Evolutionary conservation across 768 basidiomycete species (phyloP).

Genomic region (Lactarius sanguifluus): DNA sequence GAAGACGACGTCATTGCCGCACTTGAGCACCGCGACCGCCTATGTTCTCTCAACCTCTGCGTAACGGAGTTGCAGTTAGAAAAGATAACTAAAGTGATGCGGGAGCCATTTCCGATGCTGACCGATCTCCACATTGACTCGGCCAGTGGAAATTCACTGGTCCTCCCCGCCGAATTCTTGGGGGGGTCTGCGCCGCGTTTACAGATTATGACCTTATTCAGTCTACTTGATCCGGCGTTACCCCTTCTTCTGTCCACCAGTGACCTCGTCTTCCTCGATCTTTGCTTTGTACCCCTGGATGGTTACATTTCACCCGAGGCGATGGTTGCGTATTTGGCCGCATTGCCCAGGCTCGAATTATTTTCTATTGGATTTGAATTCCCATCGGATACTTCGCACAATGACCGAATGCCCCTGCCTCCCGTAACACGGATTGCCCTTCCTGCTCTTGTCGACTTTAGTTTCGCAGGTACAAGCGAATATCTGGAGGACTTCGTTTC

Average conservation of each 20-base stretch:
- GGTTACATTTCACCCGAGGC: no score
- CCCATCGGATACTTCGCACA: no score
- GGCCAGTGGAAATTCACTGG: no score
- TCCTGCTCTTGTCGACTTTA: neutral
- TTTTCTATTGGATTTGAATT: neutral
- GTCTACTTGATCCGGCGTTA: slow-evolving; percentile 43
- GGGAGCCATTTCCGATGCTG: neutral
- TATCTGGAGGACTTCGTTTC: slow-evolving; percentile 2
- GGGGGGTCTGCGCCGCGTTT: slow-evolving; percentile 80
- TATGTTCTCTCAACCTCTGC: neutral
- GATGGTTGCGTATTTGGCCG: no score
- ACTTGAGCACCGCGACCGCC: neutral
- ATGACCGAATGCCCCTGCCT: neutral
- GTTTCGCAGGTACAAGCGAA: neutral
- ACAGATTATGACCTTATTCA: slow-evolving; percentile 53
- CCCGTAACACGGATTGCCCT: neutral
- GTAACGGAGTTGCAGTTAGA: neutral
- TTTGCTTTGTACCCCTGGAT: no score
- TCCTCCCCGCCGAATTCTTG: no score
- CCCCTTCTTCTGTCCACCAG: neutral
- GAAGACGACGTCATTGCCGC: neutral
- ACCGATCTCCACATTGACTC: no score
- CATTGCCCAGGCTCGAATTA: no score
- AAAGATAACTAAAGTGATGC: neutral
- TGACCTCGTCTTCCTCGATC: neutral